Percentiles rank a stretch among this genome's conserved stretches.
Evolutionary conservation across 805 yeast species (phyloP).

Genomic region (Crinitomyces ghanaensis): DNA sequence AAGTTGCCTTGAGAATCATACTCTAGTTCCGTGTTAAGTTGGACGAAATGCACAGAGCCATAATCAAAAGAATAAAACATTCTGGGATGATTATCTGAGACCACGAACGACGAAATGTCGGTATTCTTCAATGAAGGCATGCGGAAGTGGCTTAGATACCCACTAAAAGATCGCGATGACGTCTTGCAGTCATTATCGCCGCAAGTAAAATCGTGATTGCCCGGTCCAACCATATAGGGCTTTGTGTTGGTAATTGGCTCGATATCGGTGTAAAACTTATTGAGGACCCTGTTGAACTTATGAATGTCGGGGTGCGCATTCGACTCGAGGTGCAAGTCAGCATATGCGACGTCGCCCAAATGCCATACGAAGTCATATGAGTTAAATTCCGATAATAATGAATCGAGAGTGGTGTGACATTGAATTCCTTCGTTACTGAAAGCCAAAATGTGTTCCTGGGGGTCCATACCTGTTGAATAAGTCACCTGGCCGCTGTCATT

Average conservation of each 20-base stretch:
- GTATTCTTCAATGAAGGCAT: no score
- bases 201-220: slow-evolving; percentile 21
- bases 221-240: slow-evolving; percentile 20
- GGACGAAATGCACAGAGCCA: slow-evolving; percentile 24
- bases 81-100: slow-evolving; percentile 19
- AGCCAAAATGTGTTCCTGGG: slow-evolving; percentile 4
- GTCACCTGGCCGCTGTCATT: slow-evolving; percentile 9
- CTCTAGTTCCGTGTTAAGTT: slow-evolving; percentile 24
- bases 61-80: slow-evolving; percentile 27
- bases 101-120: slow-evolving; percentile 13
- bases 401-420: slow-evolving; percentile 12
- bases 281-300: slow-evolving; percentile 16
- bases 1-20: slow-evolving; percentile 14
- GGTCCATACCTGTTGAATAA: slow-evolving; percentile 4
- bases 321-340: slow-evolving; percentile 23
- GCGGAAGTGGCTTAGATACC: slow-evolving; percentile 19
- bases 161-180: slow-evolving; percentile 22
- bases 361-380: slow-evolving; percentile 19
- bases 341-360: slow-evolving; percentile 25
- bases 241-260: slow-evolving; percentile 13
- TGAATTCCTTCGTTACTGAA: slow-evolving; percentile 8
- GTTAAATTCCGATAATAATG: slow-evolving; percentile 12
- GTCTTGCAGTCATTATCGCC: slow-evolving; percentile 7
- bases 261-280: slow-evolving; percentile 16
- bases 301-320: slow-evolving; percentile 10